These are phyloP conservation scores for Triadica sebifera DNA, from an alignment of 345 rosid species.

Conservation along the genomic window DNA sequence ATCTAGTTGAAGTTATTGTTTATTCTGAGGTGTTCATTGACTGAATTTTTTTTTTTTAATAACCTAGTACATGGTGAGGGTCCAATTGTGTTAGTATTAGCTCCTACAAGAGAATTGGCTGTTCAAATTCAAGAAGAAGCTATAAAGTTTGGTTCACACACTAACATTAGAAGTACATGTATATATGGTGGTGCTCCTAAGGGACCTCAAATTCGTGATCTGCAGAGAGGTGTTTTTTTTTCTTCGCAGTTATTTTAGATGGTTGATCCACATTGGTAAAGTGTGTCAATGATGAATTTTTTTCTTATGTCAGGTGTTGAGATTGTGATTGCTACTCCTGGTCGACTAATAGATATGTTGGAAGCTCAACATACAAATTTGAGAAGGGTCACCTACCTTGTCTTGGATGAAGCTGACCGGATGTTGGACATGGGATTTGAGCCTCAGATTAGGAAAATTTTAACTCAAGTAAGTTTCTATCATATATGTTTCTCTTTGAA, in stretches of 20 bases:
- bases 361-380: conserved; percentile 81
- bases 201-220: conserved; percentile 97
- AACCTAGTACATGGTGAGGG: conserved; percentile 77
- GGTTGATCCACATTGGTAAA: neutral
- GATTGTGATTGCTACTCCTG: conserved; percentile 95
- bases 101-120: conserved; percentile 96
- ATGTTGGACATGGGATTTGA: conserved; percentile 99
- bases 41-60: conserved; percentile 2
- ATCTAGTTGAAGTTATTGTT: neutral
- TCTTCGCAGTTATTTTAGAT: neutral
- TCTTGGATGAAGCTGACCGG: conserved; percentile 93
- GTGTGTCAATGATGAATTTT: conserved; percentile 12
- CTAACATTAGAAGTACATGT: conserved; percentile 80
- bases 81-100: conserved; percentile 75
- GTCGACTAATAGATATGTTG: conserved; percentile 92
- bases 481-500: neutral
- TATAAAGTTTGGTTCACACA: conserved; percentile 57
- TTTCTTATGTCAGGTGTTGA: conserved; percentile 66
- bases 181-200: conserved; percentile 96
- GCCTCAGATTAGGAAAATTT: conserved; percentile 91
- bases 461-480: conserved; percentile 58
- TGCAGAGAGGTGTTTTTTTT: conserved; percentile 60
- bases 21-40: neutral
- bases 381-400: conserved; percentile 88
- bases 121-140: conserved; percentile 96